Base-by-base conservation (phyloP, 805 yeast genomes). In the Saccharomycopsis sp. region DNA sequence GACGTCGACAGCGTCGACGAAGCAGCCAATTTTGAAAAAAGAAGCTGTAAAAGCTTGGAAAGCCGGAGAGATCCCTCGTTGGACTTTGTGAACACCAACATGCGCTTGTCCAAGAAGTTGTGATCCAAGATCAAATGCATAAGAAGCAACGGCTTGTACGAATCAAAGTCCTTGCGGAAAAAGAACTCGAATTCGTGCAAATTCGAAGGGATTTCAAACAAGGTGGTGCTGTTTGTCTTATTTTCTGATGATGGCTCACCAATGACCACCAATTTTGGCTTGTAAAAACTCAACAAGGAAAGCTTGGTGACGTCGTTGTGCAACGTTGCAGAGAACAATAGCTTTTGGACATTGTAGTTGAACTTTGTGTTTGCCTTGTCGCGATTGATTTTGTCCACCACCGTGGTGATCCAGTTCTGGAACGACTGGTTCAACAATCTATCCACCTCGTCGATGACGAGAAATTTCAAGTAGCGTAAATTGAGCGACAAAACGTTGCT, bases 301-400 rank as follows among this genome's bases (percentile, higher is more conserved):
- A 92, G 63, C 54, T 83, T 85, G 21, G 92, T 95, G 0, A 96
- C 84, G 57, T 88, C 94, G 2, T 96, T 80, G 3, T 96, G 86
- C 39, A 92, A 69, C 0, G 99, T 92, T 5, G 99, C 98, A 37
- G 94, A 80, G 54, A 92, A 86, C 3, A 92, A 69, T 57, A 89
- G 67, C 51, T 88, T 73, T 62, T 63, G 80, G 55, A 60, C 77
- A 59, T 58, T 26, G 43, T 32, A 45, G 9, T 33, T 32, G 16
- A 34, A 22, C 49, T 25, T 44, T 48, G 42, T 46, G 41, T 69
- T 60, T 38, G 61, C 65, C 4, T 53, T 42, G 15, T 52, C 35
- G 58, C 60, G 18, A 58, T 52, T 46, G 52, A 32, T 36, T 45
- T 53, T 18, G 47, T 30, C 6, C 77, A 64, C 23, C 79, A 66